Percentiles rank a stretch among this genome's conserved stretches.
Conservation (phyloP, 2,329 filamentous ascomycete species). For the Neopestalotiopsis sp. region DNA sequence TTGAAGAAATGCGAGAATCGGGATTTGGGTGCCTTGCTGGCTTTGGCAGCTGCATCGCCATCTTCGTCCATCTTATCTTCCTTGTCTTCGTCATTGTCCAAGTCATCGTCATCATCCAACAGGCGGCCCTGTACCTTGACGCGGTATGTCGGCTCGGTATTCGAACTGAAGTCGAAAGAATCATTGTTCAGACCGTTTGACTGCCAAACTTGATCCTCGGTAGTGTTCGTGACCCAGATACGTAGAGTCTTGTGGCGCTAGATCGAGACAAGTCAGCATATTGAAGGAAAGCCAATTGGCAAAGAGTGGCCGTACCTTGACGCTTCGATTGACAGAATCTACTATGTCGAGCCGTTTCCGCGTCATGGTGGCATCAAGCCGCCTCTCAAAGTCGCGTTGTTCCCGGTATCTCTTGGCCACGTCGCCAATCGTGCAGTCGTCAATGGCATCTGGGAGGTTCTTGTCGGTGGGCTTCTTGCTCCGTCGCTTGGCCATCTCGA, state of each 20-base stretch:
- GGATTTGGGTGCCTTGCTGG: slow-evolving; percentile 49
- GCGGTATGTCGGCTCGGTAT: slow-evolving; percentile 78
- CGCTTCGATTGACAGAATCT: slow-evolving; percentile 76
- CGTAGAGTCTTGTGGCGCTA: slow-evolving; percentile 83
- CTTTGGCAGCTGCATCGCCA: slow-evolving; percentile 41
- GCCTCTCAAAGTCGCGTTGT: slow-evolving; percentile 84
- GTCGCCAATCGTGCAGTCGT: slow-evolving; percentile 82
- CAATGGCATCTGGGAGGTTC: slow-evolving; percentile 89
- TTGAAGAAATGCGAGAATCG: slow-evolving; percentile 84
- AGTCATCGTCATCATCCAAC: slow-evolving; percentile 68
- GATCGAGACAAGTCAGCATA: slow-evolving; percentile 20
- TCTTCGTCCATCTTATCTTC: slow-evolving; percentile 67
- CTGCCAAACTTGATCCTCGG: slow-evolving; percentile 95
- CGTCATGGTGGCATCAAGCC: slow-evolving; percentile 90
- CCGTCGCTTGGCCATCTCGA: slow-evolving; percentile 76
- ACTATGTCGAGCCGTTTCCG: slow-evolving; percentile 91
- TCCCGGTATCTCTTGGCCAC: slow-evolving; percentile 82
- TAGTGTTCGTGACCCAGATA: slow-evolving; percentile 94
- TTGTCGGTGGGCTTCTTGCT: slow-evolving; percentile 93
- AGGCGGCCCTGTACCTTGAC: slow-evolving; percentile 92
- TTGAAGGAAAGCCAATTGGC: background rate
- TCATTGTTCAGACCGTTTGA: slow-evolving; percentile 70
- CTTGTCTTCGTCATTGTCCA: slow-evolving; percentile 54
- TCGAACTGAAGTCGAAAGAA: slow-evolving; percentile 81
- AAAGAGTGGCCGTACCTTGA: slow-evolving; percentile 59